Base-by-base conservation (phyloP, 2,329 filamentous ascomycete genomes). In the Stagonosporopsis tanaceti region DNA sequence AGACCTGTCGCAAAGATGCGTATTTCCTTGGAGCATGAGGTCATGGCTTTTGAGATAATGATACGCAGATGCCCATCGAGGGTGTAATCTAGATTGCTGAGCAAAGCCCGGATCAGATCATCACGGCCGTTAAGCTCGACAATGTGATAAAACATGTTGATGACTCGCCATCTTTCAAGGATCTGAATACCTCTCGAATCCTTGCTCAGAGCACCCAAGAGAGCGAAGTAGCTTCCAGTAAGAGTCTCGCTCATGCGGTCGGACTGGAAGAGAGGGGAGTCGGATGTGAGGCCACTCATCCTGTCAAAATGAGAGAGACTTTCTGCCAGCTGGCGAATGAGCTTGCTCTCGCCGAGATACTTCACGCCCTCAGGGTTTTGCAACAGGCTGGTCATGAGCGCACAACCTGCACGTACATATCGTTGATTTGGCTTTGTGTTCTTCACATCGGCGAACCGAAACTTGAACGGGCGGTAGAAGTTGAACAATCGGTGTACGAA, bases 91-190 rank as follows among this genome's bases (percentile, higher is more conserved):
- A 99, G 93, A 69, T 93, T 95, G 46, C 90, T 89, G 8, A 99
- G 83, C 30, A 99, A 84, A 9, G 94, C 84, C 72, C 93, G 92
- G 73, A 98, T 92, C 57, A 99, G 82, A 74, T 99, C 95, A 42
- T 94, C 92, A 2, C 95, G 89, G 75, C 95, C 90, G 67, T 91
- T 92, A 41, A 97, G 82, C 71, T 98, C 94, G 56, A 97, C 86
- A 60, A 99, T 97, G 76, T 98, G 95, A 74, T 99, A 99, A 83
- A 98, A 96, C 92, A 99, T 99, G 77, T 98, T 98, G 79, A 97
- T 93, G 84, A 99, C 96, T 67, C 93, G 92, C 94, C 95, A 98
- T 67, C 92, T 84, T 74, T 98, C 94, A 71, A 99, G 86, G 79
- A 99, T 94, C 60, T 90, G 87, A 24, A 98, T 83, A 0, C 95